Evolutionary conservation across 2,329 filamentous ascomycete species (phyloP), one percentile per base, ranked within the genome.

Genomic region (Cladophialophora immunda): DNA sequence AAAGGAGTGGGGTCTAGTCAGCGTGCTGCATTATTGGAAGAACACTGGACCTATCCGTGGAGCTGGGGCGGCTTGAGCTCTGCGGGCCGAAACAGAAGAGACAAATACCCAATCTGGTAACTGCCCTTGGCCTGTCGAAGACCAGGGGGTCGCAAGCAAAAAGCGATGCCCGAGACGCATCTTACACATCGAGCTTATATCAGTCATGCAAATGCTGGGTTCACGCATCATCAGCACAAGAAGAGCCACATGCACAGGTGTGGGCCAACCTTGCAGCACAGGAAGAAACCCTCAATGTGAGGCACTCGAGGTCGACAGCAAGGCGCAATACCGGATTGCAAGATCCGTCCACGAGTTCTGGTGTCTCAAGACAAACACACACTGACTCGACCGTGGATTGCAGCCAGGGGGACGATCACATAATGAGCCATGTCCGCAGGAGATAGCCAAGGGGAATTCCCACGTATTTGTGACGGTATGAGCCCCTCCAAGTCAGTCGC

Each of bases 1-100:
- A 55, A 55, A 55, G n/a, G 11, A 32, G 38, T 59, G 57, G 57
- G 54, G 57, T 22, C 25, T 32, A 17, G 57, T 59, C 25, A 45
- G n/a, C 38, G 13, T 7, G 29, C 19, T 47, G 27, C 27, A 50
- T 50, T 22, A 50, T 50, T 50, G 45, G 45, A 25, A 50, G 45
- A 50, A 50, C n/a, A 50, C 41, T 47, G 11, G 50, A 9, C 19
- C 52, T 13, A 55, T 55, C 52, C 52, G 52, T 55, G 27, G 52
- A 55, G 52, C 52, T 55, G 27, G 9, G 30, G 52, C 22, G n/a
- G 45, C 25, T 25, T 50, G 19, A 50, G 45, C 45, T 50, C 45
- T 50, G 45, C 45, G 45, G 45, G 19, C 45, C 45, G 45, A 13
- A 6, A 50, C 45, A 50, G 19, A 50, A 50, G 19, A 50, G 45